Conservation (phyloP, 352 stramenopile species). For the Blastocystis hominis region DNA sequence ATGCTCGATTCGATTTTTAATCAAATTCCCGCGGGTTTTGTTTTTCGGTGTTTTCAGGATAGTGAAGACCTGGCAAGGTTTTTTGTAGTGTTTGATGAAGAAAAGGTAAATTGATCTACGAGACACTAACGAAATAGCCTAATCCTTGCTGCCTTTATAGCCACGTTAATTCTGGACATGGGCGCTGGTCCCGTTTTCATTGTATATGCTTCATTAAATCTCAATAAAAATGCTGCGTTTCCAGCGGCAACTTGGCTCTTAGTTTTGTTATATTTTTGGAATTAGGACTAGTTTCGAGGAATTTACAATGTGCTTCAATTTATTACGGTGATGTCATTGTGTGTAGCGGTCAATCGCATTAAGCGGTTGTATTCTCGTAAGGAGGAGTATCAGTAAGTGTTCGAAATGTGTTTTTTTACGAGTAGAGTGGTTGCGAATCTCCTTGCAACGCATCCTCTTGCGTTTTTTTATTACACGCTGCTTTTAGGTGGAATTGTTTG, state of each 20-base stretch:
- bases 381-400: not conserved
- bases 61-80: too few species aligned
- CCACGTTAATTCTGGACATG: constrained; percentile 24
- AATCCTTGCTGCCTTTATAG: not conserved
- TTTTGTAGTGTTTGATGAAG: constrained; percentile 9
- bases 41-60: too few species aligned
- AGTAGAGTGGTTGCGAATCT: constrained; percentile 33
- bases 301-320: constrained; percentile 35
- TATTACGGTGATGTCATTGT: constrained; percentile 6
- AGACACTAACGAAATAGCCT: not conserved
- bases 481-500: constrained; percentile 29
- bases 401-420: not conserved
- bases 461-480: constrained; percentile 12
- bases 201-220: constrained; percentile 37
- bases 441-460: not conserved
- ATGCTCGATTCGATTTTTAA: not conserved
- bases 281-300: constrained; percentile 5
- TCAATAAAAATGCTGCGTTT: not conserved
- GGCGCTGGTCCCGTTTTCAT: constrained; percentile 41
- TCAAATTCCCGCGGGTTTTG: not conserved
- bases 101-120: not conserved
- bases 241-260: constrained; percentile 44
- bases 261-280: not conserved
- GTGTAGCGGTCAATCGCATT: constrained; percentile 1
- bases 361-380: constrained; percentile 4